Evolutionary conservation across 352 stramenopile genomes (phyloP).

Genomic region (Pythium brassicae): DNA sequence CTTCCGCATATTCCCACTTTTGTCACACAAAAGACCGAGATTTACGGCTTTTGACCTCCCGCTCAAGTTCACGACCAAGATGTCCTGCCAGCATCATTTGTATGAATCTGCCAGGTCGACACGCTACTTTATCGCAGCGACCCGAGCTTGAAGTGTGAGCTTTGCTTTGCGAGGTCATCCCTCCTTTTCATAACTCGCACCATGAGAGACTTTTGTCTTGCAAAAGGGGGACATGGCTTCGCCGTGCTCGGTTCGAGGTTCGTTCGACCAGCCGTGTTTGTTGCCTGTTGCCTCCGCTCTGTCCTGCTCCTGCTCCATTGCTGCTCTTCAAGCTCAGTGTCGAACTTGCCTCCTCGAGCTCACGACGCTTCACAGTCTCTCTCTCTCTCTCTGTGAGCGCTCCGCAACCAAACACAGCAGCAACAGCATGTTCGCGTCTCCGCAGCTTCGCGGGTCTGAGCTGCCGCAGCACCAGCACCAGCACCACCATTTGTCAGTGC

Average conservation of each 20-base stretch:
- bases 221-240: neutral
- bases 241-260: no score
- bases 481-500: no score
- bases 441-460: neutral
- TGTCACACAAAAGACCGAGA: no score
- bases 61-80: neutral
- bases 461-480: neutral
- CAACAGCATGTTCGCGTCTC: neutral
- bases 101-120: neutral
- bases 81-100: neutral
- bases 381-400: no score
- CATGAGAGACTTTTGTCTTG: no score
- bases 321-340: no score
- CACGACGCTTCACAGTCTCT: neutral
- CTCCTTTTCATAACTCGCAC: slow-evolving; percentile 4
- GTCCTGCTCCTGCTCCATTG: no score
- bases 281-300: no score
- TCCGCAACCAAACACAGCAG: neutral
- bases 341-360: slow-evolving; percentile 9
- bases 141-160: neutral
- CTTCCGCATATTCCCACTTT: no score
- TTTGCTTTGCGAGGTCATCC: slow-evolving; percentile 5
- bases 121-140: neutral
- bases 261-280: no score
- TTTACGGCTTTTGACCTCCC: slow-evolving; percentile 9